Evolutionary conservation across 176 grass and related monocot genomes (phyloP).

Genomic region (Carex littledalei): DNA sequence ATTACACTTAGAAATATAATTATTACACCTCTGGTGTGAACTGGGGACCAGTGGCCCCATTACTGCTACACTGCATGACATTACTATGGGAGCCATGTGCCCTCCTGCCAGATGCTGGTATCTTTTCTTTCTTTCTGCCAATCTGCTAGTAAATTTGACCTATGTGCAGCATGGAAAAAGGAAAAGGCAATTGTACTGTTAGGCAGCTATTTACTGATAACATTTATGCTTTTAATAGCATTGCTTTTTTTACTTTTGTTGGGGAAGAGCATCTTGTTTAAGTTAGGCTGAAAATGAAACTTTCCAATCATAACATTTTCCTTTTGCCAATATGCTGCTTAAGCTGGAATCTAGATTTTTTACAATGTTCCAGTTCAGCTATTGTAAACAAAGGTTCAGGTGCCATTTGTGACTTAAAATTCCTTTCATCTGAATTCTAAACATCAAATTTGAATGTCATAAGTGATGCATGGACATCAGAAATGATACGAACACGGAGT

Average conservation of each 20-base stretch:
- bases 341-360: background rate
- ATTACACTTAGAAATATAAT: background rate
- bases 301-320: background rate
- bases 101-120: background rate
- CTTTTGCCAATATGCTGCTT: background rate
- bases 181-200: background rate
- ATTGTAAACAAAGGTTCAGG: background rate
- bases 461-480: background rate
- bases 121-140: background rate
- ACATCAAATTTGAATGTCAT: background rate
- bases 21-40: background rate
- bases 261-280: background rate
- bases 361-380: background rate
- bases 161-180: background rate
- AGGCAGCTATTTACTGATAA: background rate
- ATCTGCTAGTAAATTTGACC: slow-evolving; percentile 4
- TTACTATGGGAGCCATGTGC: background rate
- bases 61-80: background rate
- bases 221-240: background rate
- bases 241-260: slow-evolving; percentile 1
- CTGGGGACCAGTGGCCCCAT: background rate
- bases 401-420: background rate
- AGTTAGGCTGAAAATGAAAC: background rate
- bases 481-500: no score
- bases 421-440: background rate